Evolutionary conservation across 75 land plant genomes (phyloP), one percentile per base, ranked within the genome.

Genomic region (Larix kaempferi): DNA sequence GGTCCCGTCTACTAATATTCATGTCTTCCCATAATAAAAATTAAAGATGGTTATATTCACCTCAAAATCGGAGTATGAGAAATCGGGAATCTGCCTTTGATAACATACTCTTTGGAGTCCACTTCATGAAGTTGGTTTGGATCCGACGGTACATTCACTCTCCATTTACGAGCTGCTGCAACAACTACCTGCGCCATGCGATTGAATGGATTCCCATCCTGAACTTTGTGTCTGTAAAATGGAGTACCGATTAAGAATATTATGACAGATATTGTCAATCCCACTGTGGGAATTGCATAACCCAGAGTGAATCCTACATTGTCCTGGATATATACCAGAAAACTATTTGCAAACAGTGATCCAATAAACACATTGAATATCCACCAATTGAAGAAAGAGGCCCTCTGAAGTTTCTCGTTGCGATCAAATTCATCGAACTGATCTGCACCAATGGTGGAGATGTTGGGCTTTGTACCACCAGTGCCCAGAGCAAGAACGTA

Each of bases 351-450:
- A 13, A 88, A 52, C 49, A 79, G 52, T 5, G 74, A 77, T 35
- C 90, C 88, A 19, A 73, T 33, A 80, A 78, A 83, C 13, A 88
- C 61, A 13, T 77, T 79, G 52, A 83, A 87, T 54, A 85, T 87
- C 89, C 89, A 91, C 91, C 92, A 92, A 54, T 92, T 92, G 86
- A 92, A 92, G 81, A 92, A 92, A 2, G 90, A 90, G 64, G 81
- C 81, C 81, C 81, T 90, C 52, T 62, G 56, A 23, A 25, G 71
- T 35, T 62, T 74, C 73, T 90, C 90, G 17, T 73, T 61, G 26
- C 84, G 76, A 8, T 77, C 73, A 1, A 55, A 57, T 35, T 81
- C 81, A 56, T 92, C 87, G 71, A 90, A 92, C 58, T 92, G 92
- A 54, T 93, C 94, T 1, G 98, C 96, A 0, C 92, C 96, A 74